Base-by-base conservation (phyloP, 768 basidiomycete genomes). In the Mycena pura region DNA sequence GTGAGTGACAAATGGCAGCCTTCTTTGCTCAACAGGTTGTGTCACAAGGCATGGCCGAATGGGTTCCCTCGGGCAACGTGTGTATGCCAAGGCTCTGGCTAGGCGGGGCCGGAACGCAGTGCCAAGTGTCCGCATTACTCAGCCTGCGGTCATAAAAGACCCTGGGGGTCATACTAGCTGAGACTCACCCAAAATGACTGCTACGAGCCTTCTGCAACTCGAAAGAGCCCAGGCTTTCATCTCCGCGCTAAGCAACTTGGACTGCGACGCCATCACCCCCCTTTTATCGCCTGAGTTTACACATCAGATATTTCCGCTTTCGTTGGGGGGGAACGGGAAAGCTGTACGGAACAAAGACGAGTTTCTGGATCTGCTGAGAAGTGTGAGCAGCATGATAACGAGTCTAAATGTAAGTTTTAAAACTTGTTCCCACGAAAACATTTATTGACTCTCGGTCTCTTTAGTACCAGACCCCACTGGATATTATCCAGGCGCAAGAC, bases 371-470 rank as follows among this genome's bases (percentile, higher is more conserved):
- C 27, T 52, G 51, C 25, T 52, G 38, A 39, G 51, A 41, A 52
- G 51, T 39, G 27, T 41, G 28, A 41, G 51, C 28, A 29, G 27
- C 51, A 52, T 52, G 51, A 52, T 50, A 50, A 34, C 48, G 32
- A 34, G 48, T 50, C 48, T 50, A 38, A 50, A 50, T 50, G 48
- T 50, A 50, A 22, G 47, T 50, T 50, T 50, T 50, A 36, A 32
- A 50, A 36, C 32, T 27, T 7, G 14, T 50, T 38, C 36, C 36
- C 36, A 24, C 14, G 51, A 39, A 34, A 14, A 52, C 39, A 50
- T 50, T 50, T 39, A 50, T 52, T 52, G 40, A 52, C 27, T 29
- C 27, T 40, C 40, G 34, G 49, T 52, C 39, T 21, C 38, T 52
- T 41, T 41, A 52, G 51, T 52, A 28, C 39, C 51, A 40, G 40